Base-by-base conservation (phyloP, 208 protist genomes). In the Leishmania major region DNA sequence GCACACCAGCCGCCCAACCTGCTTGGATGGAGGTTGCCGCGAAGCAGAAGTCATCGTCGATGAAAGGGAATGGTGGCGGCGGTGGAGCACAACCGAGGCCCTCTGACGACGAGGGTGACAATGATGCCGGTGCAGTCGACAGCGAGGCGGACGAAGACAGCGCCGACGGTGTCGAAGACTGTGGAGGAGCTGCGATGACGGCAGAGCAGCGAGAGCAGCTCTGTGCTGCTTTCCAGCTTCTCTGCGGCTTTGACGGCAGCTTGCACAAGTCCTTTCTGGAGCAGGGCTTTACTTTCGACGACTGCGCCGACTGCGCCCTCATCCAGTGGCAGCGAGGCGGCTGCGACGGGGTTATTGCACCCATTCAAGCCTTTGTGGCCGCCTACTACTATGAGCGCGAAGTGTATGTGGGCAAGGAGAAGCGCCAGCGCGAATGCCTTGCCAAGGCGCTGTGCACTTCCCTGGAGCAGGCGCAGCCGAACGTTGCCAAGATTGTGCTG, bases 281-380 rank as follows among this genome's bases (percentile, higher is more conserved):
- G 76, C 93, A 96, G 72, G 94, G 94, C 49, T 94, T 96, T 75
- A 69, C 71, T 53, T 97, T 96, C 80, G 88, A 91, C 75, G 79
- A 90, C 37, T 75, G 85, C 3, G 79, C 93, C 15, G 89, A 93
- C 60, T 96, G 91, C 75, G 88, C 84, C 1, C 90, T 97, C 51
- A 80, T 94, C 31, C 93, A 96, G 84, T 88, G 88, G 88, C 66
- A 84, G 10, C 72, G 80, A 22, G 92, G 93, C 25, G 91, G 87
- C 51, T 92, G 92, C 57, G 93, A 86, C 45, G 81, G 84, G 6
- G 85, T 93, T n/a, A 43, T 98, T 37, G 87, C 93, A 15, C 87
- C 87, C 0, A 77, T 97, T 0, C 95, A 98, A 75, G 91, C 92
- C 40, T 90, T 94, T 82, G 78, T 96, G 28, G 79, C 75, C 35